Percentiles rank a stretch among this genome's conserved stretches.
Evolutionary conservation across 2,329 filamentous ascomycete species (phyloP).

Genomic region (Cercospora sp.): DNA sequence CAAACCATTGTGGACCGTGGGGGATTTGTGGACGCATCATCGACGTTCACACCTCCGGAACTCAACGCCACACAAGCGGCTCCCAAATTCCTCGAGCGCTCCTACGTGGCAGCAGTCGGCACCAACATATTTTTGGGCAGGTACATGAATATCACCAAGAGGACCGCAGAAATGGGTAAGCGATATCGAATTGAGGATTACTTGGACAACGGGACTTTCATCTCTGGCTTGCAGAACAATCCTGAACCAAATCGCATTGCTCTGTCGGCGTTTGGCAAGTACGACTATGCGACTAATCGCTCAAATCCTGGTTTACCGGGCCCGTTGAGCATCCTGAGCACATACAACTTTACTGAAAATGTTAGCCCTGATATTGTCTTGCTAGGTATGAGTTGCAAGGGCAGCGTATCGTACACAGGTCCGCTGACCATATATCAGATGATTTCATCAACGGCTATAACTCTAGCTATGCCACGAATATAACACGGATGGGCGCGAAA

Average conservation of each 20-base stretch:
- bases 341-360: not conserved
- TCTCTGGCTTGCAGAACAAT: not conserved
- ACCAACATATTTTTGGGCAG: conserved; percentile 13
- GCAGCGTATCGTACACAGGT: not conserved
- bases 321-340: not conserved
- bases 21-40: not conserved
- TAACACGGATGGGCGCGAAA: not conserved
- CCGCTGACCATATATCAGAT: not conserved
- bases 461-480: conserved; percentile 3
- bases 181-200: not conserved
- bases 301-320: conserved; percentile 7
- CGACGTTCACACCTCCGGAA: not conserved
- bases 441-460: conserved; percentile 4
- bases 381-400: not conserved
- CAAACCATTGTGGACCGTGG: conserved; percentile 10
- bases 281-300: not conserved
- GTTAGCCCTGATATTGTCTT: not conserved
- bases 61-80: conserved; percentile 7
- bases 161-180: not conserved
- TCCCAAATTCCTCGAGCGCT: conserved; percentile 8
- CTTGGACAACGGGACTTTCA: not conserved
- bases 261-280: not conserved
- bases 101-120: not conserved
- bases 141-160: conserved; percentile 8
- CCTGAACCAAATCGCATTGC: conserved; percentile 2